Evolutionary conservation across 1,139 yeast genomes (phyloP), one percentile per base, ranked within the genome.

Genomic region (Suhomyces yuchorum): DNA sequence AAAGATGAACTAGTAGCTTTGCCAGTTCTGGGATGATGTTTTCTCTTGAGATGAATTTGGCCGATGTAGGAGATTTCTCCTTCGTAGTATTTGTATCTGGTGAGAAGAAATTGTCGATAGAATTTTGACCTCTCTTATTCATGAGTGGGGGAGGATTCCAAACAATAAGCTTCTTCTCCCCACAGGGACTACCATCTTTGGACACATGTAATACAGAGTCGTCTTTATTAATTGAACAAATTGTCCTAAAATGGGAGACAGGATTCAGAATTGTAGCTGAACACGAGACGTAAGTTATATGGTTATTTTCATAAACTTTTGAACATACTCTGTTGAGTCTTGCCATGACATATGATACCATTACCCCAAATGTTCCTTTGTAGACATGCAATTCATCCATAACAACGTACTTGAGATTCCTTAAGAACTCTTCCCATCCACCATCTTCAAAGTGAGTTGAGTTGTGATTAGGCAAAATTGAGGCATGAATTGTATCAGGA

Each of bases 331-430:
- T 67, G 38, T 85, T 70, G 34, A 93, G 67, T 42, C 99, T 67
- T 43, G 96, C 75, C 85, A 93, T 81, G 0, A 93, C 85, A 50
- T 86, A 75, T 2, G 96, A 86, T 0, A 93, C 97, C 67, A 93
- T 92, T 0, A 96, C 82, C 0, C 99, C 99, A 71, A 93, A 93
- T 0, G 90, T 74, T 0, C 97, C 97, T 53, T 82, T 84, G 65
- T 93, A 95, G 38, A 87, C 84, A 63, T 93, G 99, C 44, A 95
- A 70, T 63, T 93, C 96, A 66, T 93, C 99, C 53, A 93, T 82
- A 0, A 93, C 96, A 3, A 93, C 85, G 57, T 77, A 86, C 59
- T 79, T 81, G 54, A 93, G 68, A 44, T 81, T 78, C 18, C 71
- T 61, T 7, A 93, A 67, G 60, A 92, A 89, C 35, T 78, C 74